These are phyloP conservation scores for Zygoascus sp. DNA, from an alignment of 1,139 yeast species.

Conservation along the genomic window DNA sequence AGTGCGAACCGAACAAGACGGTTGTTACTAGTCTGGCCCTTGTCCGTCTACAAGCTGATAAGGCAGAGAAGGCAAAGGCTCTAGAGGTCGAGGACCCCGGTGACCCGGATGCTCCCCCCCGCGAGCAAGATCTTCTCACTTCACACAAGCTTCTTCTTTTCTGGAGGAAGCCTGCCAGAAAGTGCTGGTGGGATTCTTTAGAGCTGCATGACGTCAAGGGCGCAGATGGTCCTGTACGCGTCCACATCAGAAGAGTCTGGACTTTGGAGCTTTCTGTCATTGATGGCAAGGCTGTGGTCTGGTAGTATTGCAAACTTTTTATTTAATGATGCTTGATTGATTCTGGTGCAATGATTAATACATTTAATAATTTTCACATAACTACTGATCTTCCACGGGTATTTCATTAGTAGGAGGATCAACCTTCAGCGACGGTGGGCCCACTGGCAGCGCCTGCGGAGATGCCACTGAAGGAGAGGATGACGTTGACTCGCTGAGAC, in stretches of 20 bases:
- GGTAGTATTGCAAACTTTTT: neutral
- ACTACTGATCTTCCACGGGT: neutral
- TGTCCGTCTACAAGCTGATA: constrained; percentile 49
- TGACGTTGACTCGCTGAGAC: neutral
- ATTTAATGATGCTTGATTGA: neutral
- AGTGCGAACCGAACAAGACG: constrained; percentile 79
- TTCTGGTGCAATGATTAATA: neutral
- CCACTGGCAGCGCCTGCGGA: constrained; percentile 1
- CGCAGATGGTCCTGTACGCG: constrained; percentile 41
- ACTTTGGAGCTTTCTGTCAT: constrained; percentile 59
- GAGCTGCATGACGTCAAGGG: constrained; percentile 53
- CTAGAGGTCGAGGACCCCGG: constrained; percentile 5
- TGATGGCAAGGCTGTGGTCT: constrained; percentile 25
- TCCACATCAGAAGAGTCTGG: constrained; percentile 80
- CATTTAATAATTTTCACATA: neutral
- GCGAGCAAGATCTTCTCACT: constrained; percentile 39
- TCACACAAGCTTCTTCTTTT: constrained; percentile 78
- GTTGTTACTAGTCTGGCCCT: constrained; percentile 81
- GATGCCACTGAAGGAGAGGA: constrained; percentile 8
- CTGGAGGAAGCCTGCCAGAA: constrained; percentile 98
- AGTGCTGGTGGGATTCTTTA: constrained; percentile 93
- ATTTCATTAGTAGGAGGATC: neutral
- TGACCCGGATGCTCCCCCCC: constrained; percentile 12
- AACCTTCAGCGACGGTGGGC: neutral
- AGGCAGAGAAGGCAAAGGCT: constrained; percentile 9